Base-by-base conservation (phyloP, 2,329 filamentous ascomycete genomes). In the Pestalotiopsis sp. region DNA sequence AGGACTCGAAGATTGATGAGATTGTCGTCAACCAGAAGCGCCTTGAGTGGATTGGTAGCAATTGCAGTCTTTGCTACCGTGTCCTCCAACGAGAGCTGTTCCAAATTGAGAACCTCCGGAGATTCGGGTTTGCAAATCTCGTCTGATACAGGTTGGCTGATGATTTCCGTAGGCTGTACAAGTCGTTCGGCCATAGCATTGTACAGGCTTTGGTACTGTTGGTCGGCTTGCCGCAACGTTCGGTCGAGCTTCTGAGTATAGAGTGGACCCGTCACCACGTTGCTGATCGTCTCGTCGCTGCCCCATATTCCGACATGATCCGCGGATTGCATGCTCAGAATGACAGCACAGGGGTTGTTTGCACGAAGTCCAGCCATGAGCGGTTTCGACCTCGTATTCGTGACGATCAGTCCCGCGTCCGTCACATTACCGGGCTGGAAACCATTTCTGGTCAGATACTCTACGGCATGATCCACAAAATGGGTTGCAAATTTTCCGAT, bases 11-110 rank as follows among this genome's bases (percentile, higher is more conserved):
- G 63, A 14, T 68, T 68, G 39, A 68, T 68, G 9, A 27, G 38
- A 36, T 68, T 68, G 41, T 68, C 67, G n/a, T 68, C 67, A 14
- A 68, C 67, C 41, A 68, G 57, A 31, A 68, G 63, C 17, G 67
- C 67, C 38, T 58, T 60, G 12, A 63, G 64, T 23, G 64, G 64
- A 13, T 9, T 12, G 25, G 13, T 58, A 38, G n/a, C 17, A 23
- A 23, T 9, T 20, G 20, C 20, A 25, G 25, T n/a, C 25, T 12
- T 57, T 66, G 41, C 20, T 7, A 36, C 14, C 13, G 7, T 23
- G 17, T 31, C 49, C 27, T 38, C 45, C 7, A 66, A 36, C 23
- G 23, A 17, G 4, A 58, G 38, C 12, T 58, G 38, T 62, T 27
- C 27, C 36, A 41, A 3, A 7, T 36, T 62, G 31, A 62, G 6